Base-by-base conservation (phyloP, 1,139 yeast species). In the Protomyces lactucae-debilis region DNA sequence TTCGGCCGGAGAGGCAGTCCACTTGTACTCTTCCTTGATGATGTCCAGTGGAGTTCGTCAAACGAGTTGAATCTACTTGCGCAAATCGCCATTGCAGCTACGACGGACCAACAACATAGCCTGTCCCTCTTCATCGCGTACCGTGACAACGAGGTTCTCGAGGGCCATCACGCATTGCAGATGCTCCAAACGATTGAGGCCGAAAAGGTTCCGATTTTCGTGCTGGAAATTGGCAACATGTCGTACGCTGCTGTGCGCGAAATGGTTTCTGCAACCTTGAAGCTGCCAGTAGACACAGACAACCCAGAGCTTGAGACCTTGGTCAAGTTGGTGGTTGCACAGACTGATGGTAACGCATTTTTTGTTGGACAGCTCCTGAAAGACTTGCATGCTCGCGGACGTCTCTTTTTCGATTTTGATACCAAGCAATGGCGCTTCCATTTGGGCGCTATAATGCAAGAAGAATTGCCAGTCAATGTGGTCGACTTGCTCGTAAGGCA, bases 331-430 rank as follows among this genome's bases (percentile, higher is more conserved):
- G 52, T 61, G 10, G 23, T 55, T 10, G 60, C 60, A 21, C 46
- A 55, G 25, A 61, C 64, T 8, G 57, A 55, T 2, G 64, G 64
- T 14, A 61, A 61, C 21, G 64, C 64, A 3, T 61, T 61, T 23
- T 61, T 61, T 54, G 60, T 61, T 21, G 55, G 60, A 8, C 64
- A 61, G 39, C 45, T 61, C 14, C 57, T 61, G n/a, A 40, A 48
- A n/a, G 37, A 37, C 8, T 23, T 61, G 28, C 28, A 55, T 10
- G 55, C 52, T 8, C 37, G 37, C 23, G 28, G 53, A n/a, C 64
- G 52, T 5, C 32, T 60, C 25, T 45, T 43, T 3, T 60, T 52
- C 39, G 64, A 60, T 14, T 60, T 60, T 51, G 37, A n/a, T 8
- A 37, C 43, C 18, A 28, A 28, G 32, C 39, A 35, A 21, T 60